A percentile compares a stretch with the other conserved stretches of the same genome.
Evolutionary conservation across 2,329 filamentous ascomycete genomes (phyloP).

Genomic region (Fusarium staphyleae): DNA sequence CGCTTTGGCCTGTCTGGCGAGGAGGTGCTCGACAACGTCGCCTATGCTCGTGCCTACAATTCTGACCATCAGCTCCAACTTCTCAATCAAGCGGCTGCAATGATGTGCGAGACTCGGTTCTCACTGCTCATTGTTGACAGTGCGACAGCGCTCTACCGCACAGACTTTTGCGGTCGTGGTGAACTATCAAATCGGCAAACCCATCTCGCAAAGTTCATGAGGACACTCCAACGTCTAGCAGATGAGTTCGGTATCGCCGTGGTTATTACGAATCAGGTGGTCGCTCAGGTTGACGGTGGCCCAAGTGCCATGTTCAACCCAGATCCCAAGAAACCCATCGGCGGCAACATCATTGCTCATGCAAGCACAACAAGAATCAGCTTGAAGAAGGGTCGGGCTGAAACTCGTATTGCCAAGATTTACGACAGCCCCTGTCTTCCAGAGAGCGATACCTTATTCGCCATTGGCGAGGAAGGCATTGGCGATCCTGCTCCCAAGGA

Average conservation of each 20-base stretch:
- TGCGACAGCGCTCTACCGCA: constrained; percentile 93
- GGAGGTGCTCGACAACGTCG: constrained; percentile 97
- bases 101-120: constrained; percentile 99
- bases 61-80: constrained; percentile 97
- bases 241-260: constrained; percentile 95
- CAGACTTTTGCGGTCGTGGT: constrained; percentile 95
- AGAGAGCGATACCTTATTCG: constrained; percentile 95
- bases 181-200: constrained; percentile 94
- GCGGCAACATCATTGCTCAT: constrained; percentile 98
- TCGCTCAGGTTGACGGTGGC: constrained; percentile 96
- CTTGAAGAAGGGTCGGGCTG: constrained; percentile 91
- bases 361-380: constrained; percentile 94
- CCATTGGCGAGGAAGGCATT: constrained; percentile 96
- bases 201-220: constrained; percentile 88
- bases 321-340: constrained; percentile 98
- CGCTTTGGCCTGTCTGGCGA: constrained; percentile 94
- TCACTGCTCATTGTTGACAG: constrained; percentile 96
- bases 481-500: constrained; percentile 96
- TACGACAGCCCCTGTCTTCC: constrained; percentile 98
- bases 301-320: constrained; percentile 99
- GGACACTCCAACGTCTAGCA: constrained; percentile 78
- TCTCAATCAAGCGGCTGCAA: constrained; percentile 91
- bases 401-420: constrained; percentile 98
- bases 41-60: constrained; percentile 97
- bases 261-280: constrained; percentile 98